phyloP scores from a whole-genome alignment of 2,329 filamentous ascomycete genomes.

The Aspergillus sp. region DNA sequence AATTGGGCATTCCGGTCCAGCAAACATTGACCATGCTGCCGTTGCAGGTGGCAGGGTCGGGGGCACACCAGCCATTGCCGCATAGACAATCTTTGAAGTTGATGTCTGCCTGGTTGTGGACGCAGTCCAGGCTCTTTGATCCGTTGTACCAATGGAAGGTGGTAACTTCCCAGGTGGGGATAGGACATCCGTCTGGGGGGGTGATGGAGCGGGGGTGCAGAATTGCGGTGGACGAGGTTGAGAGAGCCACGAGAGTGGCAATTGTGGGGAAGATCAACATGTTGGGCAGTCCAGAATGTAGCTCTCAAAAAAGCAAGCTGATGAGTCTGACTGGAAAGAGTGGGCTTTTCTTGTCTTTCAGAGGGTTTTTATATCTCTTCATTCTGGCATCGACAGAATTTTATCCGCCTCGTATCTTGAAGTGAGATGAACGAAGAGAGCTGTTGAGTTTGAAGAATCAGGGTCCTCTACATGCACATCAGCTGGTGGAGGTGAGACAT shows the following conservation, averaged over 20 bases:
- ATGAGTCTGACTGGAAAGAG: not conserved
- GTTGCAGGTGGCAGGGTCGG: slow-evolving; percentile 27
- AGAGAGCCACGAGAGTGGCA: slow-evolving; percentile 11
- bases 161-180: slow-evolving; percentile 31
- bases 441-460: not conserved
- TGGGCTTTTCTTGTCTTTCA: not conserved
- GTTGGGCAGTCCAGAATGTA: not conserved
- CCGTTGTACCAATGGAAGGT: slow-evolving; percentile 24
- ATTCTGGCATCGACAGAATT: not conserved
- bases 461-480: not conserved
- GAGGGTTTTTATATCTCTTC: too few species aligned
- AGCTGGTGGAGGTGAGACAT: not conserved
- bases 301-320: too few species aligned
- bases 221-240: slow-evolving; percentile 4
- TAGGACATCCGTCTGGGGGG: slow-evolving; percentile 28
- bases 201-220: slow-evolving; percentile 24
- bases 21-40: slow-evolving; percentile 28
- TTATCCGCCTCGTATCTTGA: not conserved
- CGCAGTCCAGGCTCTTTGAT: slow-evolving; percentile 24
- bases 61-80: slow-evolving; percentile 25
- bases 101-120: slow-evolving; percentile 25
- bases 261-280: slow-evolving; percentile 14
- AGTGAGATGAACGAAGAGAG: not conserved
- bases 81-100: slow-evolving; percentile 29
- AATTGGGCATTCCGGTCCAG: slow-evolving; percentile 34